Base-by-base conservation (phyloP, 1,284 basidiomycete species). In the Puccinia hordei region DNA sequence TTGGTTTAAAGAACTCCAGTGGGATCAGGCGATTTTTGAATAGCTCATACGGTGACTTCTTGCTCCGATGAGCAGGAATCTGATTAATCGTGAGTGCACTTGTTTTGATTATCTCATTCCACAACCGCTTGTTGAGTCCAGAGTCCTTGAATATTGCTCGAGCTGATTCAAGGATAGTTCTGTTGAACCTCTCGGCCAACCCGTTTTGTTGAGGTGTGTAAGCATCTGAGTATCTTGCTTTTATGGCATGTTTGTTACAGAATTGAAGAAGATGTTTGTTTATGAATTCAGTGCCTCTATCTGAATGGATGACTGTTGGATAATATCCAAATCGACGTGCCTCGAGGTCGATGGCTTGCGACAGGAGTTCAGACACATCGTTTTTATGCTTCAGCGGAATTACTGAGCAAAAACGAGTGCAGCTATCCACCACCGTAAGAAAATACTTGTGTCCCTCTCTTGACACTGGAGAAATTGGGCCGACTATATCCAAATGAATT, bases 181-280 rank as follows among this genome's bases (percentile, higher is more conserved):
- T 24, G 35, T 73, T 73, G 30, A 44, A 35, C 2, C 72, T 38
- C n/a, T 41, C 38, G 6, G 38, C 38, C 38, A 41, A 41, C 6
- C 38, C 38, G 12, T 41, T 41, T 12, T 41, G 72, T 30, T 73
- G 72, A 38, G 72, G 72, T 1, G 72, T 73, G 49, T 73, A 55
- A 13, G 72, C 53, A 61, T 51, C n/a, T 2, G 72, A 57, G 24
- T 24, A 22, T 12, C 4, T 2, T 17, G 27, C 10, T 51, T 41
- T 57, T 35, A 41, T 17, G 35, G 30, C 4, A 41, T 59, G 15
- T 13, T 22, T 55, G 1, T 73, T 35, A 15, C 35, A 55, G 22
- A 30, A 55, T 3, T 41, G 3, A 3, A 22, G 12, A 1, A 73
- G 33, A 19, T 33, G 17, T 17, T 2, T 1, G 35, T 73, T 73